These are phyloP conservation scores for Talinum fruticosum DNA, from an alignment of 148 eudicot species.

Conservation along the genomic window DNA sequence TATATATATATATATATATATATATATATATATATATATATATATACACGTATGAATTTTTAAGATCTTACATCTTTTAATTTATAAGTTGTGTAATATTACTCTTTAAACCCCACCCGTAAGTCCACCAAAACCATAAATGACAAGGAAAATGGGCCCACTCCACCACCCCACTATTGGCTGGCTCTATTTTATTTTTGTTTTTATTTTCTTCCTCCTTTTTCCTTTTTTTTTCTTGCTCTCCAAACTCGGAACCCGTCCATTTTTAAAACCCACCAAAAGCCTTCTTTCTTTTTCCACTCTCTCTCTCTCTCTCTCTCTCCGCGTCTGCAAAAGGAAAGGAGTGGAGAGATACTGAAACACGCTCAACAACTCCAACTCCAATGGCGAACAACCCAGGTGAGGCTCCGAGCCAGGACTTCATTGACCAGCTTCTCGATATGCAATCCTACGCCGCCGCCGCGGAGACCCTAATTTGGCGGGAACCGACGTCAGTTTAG, in stretches of 20 bases:
- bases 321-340: background rate
- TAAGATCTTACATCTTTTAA: too few relatives aligned
- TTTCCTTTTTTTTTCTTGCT: background rate
- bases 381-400: conserved; percentile 44
- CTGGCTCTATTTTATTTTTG: background rate
- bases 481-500: background rate
- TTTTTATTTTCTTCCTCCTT: background rate
- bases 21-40: too few relatives aligned
- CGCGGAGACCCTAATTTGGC: conserved; percentile 19
- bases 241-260: background rate
- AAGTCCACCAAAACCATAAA: background rate
- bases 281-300: background rate
- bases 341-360: background rate
- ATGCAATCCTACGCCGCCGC: conserved; percentile 33
- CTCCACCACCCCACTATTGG: conserved; percentile 2
- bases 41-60: too few relatives aligned
- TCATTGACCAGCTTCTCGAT: conserved; percentile 54
- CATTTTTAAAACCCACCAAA: background rate
- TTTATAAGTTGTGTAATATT: too few relatives aligned
- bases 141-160: background rate
- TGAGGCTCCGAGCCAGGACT: conserved; percentile 45
- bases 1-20: too few relatives aligned
- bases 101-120: background rate
- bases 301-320: background rate
- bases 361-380: background rate